A percentile compares a stretch with the other conserved stretches of the same genome.
Evolutionary conservation across 805 yeast genomes (phyloP).

Genomic region (Saitoella complicata): DNA sequence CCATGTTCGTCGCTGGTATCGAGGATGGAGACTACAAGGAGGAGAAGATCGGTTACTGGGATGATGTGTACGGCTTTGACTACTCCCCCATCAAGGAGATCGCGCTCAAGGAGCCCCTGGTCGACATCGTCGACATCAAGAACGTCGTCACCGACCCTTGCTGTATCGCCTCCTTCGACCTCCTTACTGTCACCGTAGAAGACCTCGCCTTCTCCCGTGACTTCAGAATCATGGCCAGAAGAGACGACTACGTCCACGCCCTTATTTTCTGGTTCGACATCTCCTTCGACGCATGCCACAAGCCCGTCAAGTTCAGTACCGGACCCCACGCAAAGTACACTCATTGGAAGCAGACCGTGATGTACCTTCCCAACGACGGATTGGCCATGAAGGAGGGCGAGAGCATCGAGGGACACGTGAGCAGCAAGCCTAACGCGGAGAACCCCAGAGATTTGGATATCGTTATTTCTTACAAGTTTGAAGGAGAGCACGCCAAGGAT

Average conservation of each 20-base stretch:
- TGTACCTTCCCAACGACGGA: conserved; percentile 63
- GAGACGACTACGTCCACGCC: conserved; percentile 76
- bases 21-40: conserved; percentile 76
- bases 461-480: conserved; percentile 41
- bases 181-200: conserved; percentile 72
- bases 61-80: conserved; percentile 85
- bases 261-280: conserved; percentile 89
- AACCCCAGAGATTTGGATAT: conserved; percentile 89
- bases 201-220: conserved; percentile 60
- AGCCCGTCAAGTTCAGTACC: conserved; percentile 60
- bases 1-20: conserved; percentile 67
- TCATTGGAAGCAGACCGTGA: conserved; percentile 97
- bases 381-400: conserved; percentile 48
- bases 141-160: conserved; percentile 59
- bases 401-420: conserved; percentile 48
- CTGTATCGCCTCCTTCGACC: conserved; percentile 64
- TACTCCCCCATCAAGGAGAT: conserved; percentile 76
- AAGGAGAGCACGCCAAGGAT: conserved; percentile 14
- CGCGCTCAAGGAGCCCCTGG: conserved; percentile 87
- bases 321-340: conserved; percentile 91
- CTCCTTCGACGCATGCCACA: conserved; percentile 45
- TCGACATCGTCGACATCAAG: conserved; percentile 77
- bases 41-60: conserved; percentile 76
- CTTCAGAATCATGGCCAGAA: conserved; percentile 57
- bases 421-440: conserved; percentile 54